phyloP scores from a whole-genome alignment of 2,329 filamentous ascomycete species.

The Fusarium guadeloupense region DNA sequence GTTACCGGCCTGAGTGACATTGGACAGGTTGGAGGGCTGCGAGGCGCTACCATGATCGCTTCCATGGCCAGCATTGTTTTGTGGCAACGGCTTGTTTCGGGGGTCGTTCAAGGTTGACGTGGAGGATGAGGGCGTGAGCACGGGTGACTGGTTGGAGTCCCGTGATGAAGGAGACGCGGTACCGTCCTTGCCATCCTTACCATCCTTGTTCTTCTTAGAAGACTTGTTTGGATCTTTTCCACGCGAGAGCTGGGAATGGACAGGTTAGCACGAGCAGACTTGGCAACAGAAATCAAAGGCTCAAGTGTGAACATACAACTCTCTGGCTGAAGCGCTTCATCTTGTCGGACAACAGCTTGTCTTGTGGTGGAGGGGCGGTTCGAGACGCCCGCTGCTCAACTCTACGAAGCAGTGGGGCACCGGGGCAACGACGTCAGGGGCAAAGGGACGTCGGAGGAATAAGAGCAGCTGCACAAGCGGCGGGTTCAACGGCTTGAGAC shows the following conservation, averaged over 20 bases:
- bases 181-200: conserved; percentile 78
- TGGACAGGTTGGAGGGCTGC: conserved; percentile 53
- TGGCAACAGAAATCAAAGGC: neutral
- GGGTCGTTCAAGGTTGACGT: conserved; percentile 86
- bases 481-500: conserved; percentile 21
- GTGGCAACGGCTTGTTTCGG: conserved; percentile 81
- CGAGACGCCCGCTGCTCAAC: conserved; percentile 41
- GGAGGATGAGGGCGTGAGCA: conserved; percentile 85
- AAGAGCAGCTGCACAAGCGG: conserved; percentile 31
- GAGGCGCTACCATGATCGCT: conserved; percentile 54
- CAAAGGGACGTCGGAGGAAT: conserved; percentile 34
- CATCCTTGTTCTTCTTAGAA: conserved; percentile 77
- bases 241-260: conserved; percentile 78
- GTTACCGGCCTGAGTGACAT: conserved; percentile 49
- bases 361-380: conserved; percentile 41
- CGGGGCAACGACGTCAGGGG: conserved; percentile 47
- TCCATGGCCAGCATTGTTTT: conserved; percentile 58
- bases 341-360: conserved; percentile 56
- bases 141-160: conserved; percentile 69
- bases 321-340: conserved; percentile 99
- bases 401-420: conserved; percentile 43
- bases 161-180: conserved; percentile 79
- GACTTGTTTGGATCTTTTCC: conserved; percentile 89
- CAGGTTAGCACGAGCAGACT: conserved; percentile 23
- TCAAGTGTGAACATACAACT: conserved; percentile 75